These are phyloP conservation scores for Penicillium thymicola DNA, from an alignment of 2,329 filamentous ascomycete genomes.

Conservation along the genomic window DNA sequence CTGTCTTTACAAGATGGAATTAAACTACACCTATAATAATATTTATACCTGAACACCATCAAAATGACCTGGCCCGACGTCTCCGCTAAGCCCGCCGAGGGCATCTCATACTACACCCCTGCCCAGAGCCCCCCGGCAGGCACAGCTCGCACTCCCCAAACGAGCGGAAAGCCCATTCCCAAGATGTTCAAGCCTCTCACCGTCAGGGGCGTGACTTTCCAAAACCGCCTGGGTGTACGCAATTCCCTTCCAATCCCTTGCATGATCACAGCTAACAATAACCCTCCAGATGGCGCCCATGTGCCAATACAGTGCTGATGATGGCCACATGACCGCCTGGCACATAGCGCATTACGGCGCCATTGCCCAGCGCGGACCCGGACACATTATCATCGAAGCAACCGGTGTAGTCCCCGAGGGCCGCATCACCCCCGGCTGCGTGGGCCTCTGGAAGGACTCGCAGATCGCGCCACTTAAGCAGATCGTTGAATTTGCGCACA, in stretches of 20 bases:
- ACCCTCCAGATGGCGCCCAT: slow-evolving; percentile 45
- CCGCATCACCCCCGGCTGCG: slow-evolving; percentile 66
- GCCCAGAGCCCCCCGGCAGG: slow-evolving; percentile 38
- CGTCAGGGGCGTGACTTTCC: slow-evolving; percentile 57
- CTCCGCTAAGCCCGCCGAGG: slow-evolving; percentile 34
- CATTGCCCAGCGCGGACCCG: slow-evolving; percentile 73
- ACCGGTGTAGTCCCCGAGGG: slow-evolving; percentile 72
- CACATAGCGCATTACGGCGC: slow-evolving; percentile 80
- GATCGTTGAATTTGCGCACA: slow-evolving; percentile 75
- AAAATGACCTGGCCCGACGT: slow-evolving; percentile 34
- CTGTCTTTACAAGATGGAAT: not conserved
- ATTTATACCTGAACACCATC: not conserved
- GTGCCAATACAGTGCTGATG: slow-evolving; percentile 64
- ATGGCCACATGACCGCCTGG: slow-evolving; percentile 74
- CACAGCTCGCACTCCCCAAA: slow-evolving; percentile 42
- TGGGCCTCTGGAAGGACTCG: slow-evolving; percentile 74
- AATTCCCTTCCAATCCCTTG: not conserved
- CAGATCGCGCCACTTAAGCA: slow-evolving; percentile 68
- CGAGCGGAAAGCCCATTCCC: slow-evolving; percentile 42
- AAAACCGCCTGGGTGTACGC: slow-evolving; percentile 60
- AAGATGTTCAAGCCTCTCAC: slow-evolving; percentile 60
- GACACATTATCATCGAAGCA: slow-evolving; percentile 73
- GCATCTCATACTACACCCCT: slow-evolving; percentile 44
- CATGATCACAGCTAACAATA: not conserved
- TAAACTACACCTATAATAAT: not conserved